A percentile compares a stretch with the other conserved stretches of the same genome.
Evolutionary conservation across 139 green algal species (phyloP).

Genomic region (Trebouxia sp.): DNA sequence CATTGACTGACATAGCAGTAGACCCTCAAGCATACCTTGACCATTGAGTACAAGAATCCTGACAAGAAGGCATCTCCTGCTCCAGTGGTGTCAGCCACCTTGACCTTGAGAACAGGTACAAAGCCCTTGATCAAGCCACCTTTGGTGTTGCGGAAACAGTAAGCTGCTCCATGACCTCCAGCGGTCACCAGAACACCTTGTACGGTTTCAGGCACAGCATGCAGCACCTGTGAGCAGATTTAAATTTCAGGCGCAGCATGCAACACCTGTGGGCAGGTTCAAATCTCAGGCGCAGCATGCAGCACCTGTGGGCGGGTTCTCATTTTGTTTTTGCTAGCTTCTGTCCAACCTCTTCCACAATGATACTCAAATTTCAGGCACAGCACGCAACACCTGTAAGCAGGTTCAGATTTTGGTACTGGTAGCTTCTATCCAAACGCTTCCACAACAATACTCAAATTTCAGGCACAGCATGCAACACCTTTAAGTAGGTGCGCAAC

Average conservation of each 20-base stretch:
- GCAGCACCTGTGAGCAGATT: conserved; percentile 51
- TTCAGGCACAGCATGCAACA: conserved; percentile 53
- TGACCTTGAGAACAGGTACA: conserved; percentile 67
- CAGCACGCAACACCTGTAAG: conserved; percentile 60
- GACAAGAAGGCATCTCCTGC: conserved; percentile 88
- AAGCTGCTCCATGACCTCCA: conserved; percentile 73
- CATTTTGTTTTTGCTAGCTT: no score
- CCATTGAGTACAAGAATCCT: conserved; percentile 67
- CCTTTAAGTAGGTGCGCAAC: conserved; percentile 36
- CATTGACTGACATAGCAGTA: no score
- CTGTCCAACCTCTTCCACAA: no score
- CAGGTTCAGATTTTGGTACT: no score
- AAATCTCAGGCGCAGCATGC: no score
- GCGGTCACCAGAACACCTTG: conserved; percentile 80
- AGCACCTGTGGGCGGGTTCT: no score
- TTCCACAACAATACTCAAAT: no score
- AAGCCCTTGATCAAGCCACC: conserved; percentile 52
- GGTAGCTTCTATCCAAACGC: no score
- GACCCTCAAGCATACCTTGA: no score
- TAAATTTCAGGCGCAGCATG: conserved; percentile 41
- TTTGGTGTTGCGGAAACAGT: conserved; percentile 59
- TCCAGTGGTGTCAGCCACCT: conserved; percentile 86
- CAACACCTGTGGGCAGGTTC: conserved; percentile 48
- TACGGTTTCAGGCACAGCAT: conserved; percentile 47
- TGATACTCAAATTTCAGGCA: no score